Base-by-base conservation (phyloP, 805 yeast species). In the Saccharomycopsis sp. region DNA sequence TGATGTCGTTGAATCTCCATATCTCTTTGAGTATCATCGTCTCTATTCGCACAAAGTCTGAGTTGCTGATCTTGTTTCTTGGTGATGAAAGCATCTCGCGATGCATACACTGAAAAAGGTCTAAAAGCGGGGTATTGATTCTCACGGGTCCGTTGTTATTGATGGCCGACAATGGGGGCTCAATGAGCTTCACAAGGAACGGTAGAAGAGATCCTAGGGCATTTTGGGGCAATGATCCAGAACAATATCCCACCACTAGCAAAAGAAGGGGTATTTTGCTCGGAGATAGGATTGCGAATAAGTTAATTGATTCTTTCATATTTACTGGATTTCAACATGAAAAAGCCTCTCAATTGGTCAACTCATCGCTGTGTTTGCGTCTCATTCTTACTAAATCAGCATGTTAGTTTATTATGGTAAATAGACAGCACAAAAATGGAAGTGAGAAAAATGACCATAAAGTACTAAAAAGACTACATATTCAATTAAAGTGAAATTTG, bases 211-310 rank as follows among this genome's bases (percentile, higher is more conserved):
- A 75, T 3, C 78, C 73, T 22, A 71, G 67, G 25, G 72, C 67
- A 20, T 66, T 63, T 15, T 68, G 62, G 3, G 82, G 82, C 1
- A 79, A 62, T 15, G 67, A 67, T 7, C 73, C 73, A 12, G 73
- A 66, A 52, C 82, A 73, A 63, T 80, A 80, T 0, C 78, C 77
- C 15, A 75, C 74, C 3, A 83, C 73, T 14, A 85, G 65, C 2
- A 78, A 69, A 8, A 83, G 64, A 0, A 83, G 63, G 1, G 84
- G 80, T 0, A 85, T 69, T 62, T 81, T 82, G 58, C 80, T 77
- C 0, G 88, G 83, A 3, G 86, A 78, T 25, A 84, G 63, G 0
- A 72, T 65, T 1, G 77, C 74, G 1, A 79, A 73, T 22, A 78
- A 62, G 17, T 23, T 29, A 2, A 52, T 23, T 17, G 49, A 44